These are phyloP conservation scores for Glycine soja DNA, from an alignment of 306 rosid species.

Conservation along the genomic window DNA sequence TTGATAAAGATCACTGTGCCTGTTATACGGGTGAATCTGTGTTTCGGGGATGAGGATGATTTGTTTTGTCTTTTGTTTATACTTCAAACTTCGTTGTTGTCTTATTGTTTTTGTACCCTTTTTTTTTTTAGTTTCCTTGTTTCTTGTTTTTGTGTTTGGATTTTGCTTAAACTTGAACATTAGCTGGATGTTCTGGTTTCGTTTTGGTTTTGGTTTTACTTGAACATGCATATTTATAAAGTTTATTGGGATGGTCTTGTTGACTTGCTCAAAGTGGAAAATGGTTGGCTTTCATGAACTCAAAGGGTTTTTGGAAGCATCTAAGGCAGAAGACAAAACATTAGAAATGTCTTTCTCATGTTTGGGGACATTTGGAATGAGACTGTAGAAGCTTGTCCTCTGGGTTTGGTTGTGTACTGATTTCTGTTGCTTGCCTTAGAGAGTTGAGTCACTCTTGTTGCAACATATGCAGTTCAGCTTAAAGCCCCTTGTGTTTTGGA, in stretches of 20 bases:
- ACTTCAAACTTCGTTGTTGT: slow-evolving; percentile 4
- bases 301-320: slow-evolving; percentile 36
- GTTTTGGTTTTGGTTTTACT: slow-evolving; percentile 36
- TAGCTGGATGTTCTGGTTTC: background rate
- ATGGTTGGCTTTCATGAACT: slow-evolving; percentile 1
- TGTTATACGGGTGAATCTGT: background rate
- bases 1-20: background rate
- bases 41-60: background rate
- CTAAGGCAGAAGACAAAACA: background rate
- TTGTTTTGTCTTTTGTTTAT: slow-evolving; percentile 12
- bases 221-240: background rate
- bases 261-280: slow-evolving; percentile 30
- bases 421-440: background rate
- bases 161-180: background rate
- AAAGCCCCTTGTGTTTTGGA: slow-evolving; percentile 31
- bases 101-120: background rate
- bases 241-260: slow-evolving; percentile 25
- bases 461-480: background rate
- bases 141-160: slow-evolving; percentile 11
- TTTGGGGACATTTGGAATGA: slow-evolving; percentile 8
- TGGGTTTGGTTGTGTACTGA: background rate
- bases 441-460: slow-evolving; percentile 12
- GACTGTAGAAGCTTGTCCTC: background rate
- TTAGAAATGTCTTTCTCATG: slow-evolving; percentile 15
- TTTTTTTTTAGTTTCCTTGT: background rate